Percentiles rank a stretch among this genome's conserved stretches.
phyloP scores from a whole-genome alignment of 768 basidiomycete species.

The Ramaria sp. region DNA sequence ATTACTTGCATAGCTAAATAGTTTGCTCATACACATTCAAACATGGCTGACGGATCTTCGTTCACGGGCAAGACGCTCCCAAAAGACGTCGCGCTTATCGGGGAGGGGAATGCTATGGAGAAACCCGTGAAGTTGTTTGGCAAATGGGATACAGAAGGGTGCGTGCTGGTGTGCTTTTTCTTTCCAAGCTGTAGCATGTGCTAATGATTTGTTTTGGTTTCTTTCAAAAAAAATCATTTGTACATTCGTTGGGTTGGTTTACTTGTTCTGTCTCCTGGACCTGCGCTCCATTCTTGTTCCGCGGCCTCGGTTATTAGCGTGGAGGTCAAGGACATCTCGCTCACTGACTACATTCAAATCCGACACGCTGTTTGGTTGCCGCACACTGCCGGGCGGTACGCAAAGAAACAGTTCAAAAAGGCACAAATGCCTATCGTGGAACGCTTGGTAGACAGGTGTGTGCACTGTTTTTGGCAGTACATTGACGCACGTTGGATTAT shows the following conservation, averaged over 20 bases:
- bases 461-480: neutral
- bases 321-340: conserved; percentile 98
- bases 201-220: neutral
- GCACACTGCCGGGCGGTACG: conserved; percentile 98
- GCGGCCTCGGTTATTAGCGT: conserved; percentile 25
- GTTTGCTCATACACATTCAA: neutral
- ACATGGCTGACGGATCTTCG: conserved; percentile 8
- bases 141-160: conserved; percentile 99
- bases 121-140: conserved; percentile 84
- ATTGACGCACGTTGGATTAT: conserved; percentile 2
- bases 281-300: conserved; percentile 1
- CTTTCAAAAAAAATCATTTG: no score
- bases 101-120: conserved; percentile 41
- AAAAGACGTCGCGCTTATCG: conserved; percentile 70
- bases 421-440: conserved; percentile 99
- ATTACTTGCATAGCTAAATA: neutral
- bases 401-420: conserved; percentile 99
- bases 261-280: neutral
- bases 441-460: conserved; percentile 89
- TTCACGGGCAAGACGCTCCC: conserved; percentile 56
- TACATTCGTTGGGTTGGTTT: conserved; percentile 3
- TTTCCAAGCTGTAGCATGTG: conserved; percentile 5
- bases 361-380: conserved; percentile 95
- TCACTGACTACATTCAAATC: conserved; percentile 99
- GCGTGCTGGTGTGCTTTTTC: conserved; percentile 26